phyloP scores from a whole-genome alignment of 1,284 basidiomycete genomes.

The Trichosporon sp. region DNA sequence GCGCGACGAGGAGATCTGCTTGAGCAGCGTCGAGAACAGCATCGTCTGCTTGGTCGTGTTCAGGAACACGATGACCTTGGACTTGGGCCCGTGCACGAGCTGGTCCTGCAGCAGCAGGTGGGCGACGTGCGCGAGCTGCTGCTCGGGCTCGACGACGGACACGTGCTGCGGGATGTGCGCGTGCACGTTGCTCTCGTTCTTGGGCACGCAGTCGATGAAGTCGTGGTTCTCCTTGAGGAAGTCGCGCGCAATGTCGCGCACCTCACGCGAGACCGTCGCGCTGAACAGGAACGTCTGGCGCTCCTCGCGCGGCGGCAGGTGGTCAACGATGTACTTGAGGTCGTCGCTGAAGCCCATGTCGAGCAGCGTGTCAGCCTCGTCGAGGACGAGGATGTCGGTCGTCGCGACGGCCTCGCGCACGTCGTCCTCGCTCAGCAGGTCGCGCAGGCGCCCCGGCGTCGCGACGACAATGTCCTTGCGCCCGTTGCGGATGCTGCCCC shows the following conservation, averaged over 20 bases:
- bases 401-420: constrained; percentile 57
- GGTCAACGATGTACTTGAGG: constrained; percentile 67
- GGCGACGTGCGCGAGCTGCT: constrained; percentile 75
- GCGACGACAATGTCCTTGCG: constrained; percentile 83
- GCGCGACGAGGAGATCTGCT: constrained; percentile 55
- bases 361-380: constrained; percentile 92
- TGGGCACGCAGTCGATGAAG: constrained; percentile 58
- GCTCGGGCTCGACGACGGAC: constrained; percentile 65
- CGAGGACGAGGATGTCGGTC: constrained; percentile 71
- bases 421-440: constrained; percentile 64
- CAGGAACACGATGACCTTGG: constrained; percentile 83
- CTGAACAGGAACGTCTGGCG: constrained; percentile 94
- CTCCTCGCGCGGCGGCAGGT: constrained; percentile 59
- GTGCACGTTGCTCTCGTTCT: constrained; percentile 63
- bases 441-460: constrained; percentile 84
- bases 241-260: constrained; percentile 53
- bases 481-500: constrained; percentile 62
- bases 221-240: constrained; percentile 61
- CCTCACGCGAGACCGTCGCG: constrained; percentile 62
- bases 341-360: constrained; percentile 96
- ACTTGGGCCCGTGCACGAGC: constrained; percentile 62
- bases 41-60: constrained; percentile 84
- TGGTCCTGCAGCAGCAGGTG: constrained; percentile 87
- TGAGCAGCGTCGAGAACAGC: constrained; percentile 64
- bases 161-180: constrained; percentile 76